phyloP scores from a whole-genome alignment of 2,329 filamentous ascomycete genomes.

The Fusarium chlamydosporum region DNA sequence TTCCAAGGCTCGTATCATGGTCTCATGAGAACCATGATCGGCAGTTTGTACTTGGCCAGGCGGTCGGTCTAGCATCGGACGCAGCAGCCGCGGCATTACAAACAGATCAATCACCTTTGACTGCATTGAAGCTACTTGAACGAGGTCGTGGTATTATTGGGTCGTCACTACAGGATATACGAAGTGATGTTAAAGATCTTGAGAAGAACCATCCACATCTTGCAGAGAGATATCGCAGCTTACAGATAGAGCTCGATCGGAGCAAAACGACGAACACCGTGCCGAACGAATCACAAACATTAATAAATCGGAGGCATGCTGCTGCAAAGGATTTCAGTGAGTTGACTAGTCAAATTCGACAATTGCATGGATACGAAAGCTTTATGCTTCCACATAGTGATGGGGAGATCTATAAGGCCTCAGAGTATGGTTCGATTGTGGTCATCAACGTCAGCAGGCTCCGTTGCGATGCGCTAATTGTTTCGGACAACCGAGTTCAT shows the following conservation, averaged over 20 bases:
- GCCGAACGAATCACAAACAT: not conserved
- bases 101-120: rapidly evolving
- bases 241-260: not conserved
- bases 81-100: not conserved
- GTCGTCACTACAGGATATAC: not conserved
- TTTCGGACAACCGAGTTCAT: not conserved
- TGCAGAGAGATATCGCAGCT: not conserved
- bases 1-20: slow-evolving; percentile 4
- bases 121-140: not conserved
- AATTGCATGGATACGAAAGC: not conserved
- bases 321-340: not conserved
- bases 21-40: not conserved
- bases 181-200: not conserved
- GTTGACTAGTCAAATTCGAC: not conserved
- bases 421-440: not conserved
- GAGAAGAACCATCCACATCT: not conserved
- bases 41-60: not conserved
- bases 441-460: not conserved
- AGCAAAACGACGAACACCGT: not conserved
- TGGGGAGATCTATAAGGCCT: not conserved
- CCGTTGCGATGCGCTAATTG: not conserved
- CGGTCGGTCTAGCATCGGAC: not conserved
- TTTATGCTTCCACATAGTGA: not conserved
- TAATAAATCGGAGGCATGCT: not conserved
- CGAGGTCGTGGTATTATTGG: not conserved